phyloP scores from a whole-genome alignment of 2,329 filamentous ascomycete species.

The Mycocentrospora acerina region DNA sequence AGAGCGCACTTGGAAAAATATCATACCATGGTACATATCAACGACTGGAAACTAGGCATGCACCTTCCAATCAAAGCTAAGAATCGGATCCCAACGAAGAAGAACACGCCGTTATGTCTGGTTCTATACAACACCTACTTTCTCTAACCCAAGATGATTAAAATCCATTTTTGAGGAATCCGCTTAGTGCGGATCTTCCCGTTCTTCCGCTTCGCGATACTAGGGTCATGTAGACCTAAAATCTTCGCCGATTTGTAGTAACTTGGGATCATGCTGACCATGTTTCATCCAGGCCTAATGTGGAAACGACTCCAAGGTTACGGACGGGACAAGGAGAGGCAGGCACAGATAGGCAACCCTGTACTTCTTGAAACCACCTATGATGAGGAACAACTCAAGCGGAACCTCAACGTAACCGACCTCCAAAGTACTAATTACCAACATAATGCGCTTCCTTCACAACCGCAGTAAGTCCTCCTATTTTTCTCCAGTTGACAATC shows the following conservation, averaged over 20 bases:
- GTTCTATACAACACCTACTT: constrained; percentile 4
- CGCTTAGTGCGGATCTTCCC: constrained; percentile 1
- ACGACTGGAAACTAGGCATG: constrained; percentile 3
- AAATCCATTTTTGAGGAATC: constrained; percentile 5
- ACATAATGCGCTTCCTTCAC: constrained; percentile 22
- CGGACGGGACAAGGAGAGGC: constrained; percentile 45
- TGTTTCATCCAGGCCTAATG: constrained; percentile 43
- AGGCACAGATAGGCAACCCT: constrained; percentile 45
- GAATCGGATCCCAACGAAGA: too few species aligned
- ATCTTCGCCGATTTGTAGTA: constrained; percentile 7
- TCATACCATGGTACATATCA: neutral
- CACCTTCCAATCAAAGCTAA: too few species aligned
- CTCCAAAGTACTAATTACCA: constrained; percentile 31
- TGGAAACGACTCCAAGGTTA: constrained; percentile 56
- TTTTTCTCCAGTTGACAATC: neutral
- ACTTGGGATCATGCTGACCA: constrained; percentile 21
- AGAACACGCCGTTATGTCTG: constrained; percentile 7
- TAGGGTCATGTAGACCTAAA: neutral
- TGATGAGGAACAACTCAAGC: constrained; percentile 48
- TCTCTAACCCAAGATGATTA: constrained; percentile 1
- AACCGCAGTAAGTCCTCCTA: constrained; percentile 26
- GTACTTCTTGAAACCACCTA: constrained; percentile 49
- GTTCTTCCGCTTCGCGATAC: constrained; percentile 6
- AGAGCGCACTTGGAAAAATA: neutral
- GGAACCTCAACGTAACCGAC: constrained; percentile 34